Base-by-base conservation (phyloP, 2,329 filamentous ascomycete species). In the Aspergillus udagawae region DNA sequence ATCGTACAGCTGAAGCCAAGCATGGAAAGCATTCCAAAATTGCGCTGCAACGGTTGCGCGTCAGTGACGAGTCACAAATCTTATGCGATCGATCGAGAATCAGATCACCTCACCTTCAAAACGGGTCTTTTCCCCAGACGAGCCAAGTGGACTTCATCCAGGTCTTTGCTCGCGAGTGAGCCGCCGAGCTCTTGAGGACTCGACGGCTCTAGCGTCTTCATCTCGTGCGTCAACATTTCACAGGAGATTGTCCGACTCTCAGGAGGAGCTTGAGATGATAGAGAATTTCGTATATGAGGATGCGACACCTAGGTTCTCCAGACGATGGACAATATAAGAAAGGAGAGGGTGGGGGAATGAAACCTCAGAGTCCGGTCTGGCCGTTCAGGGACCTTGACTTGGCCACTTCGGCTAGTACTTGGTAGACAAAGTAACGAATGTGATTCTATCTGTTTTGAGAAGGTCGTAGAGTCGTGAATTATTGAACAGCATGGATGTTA, bases 91-190 rank as follows among this genome's bases (percentile, higher is more conserved):
- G 42, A 45, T 45, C 21, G 20, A 2, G 41, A 9, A 12, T 44
- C n/a, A 44, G 8, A 21, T 12, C n/a, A 21, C 12, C 10, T 21
- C 41, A 68, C 77, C 59, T 77, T 75, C 58, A 82, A 71, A 49
- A 82, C 77, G 55, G 81, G 79, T 21, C 72, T 70, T 67, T 81
- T 82, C 42, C 80, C 80, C 74, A 82, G 73, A 20, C 79, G 76
- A 32, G 71, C 70, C 76, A 82, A 79, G 56, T 82, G 75, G 28
- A 65, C 66, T 28, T 75, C 71, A 63, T 80, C 78, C 28, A 65
- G 56, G 21, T 64, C 61, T 25, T 63, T 67, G 21, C 52, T 64
- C 10, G 64, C 57, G 9, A 53, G 44, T n/a, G 32, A 45, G 4
- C 50, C 57, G 14, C 55, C 52, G 14, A 67, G 44, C 54, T 64